phyloP scores from a whole-genome alignment of 495 filamentous ascomycete species.

The Talaromyces thailandensis region DNA sequence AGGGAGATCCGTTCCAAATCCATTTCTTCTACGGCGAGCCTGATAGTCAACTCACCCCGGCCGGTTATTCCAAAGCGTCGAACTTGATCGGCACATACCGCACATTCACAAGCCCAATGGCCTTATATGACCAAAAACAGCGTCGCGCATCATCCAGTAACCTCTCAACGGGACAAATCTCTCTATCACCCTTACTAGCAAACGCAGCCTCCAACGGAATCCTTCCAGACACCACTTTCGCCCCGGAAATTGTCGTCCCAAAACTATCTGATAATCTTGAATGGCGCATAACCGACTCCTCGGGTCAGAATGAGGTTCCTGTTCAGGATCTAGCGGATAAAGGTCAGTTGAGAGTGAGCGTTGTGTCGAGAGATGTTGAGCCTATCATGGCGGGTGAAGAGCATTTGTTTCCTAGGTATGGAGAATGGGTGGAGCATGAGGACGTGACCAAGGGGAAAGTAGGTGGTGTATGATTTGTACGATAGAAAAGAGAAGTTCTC shows the following conservation, averaged over 20 bases:
- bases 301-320: background rate
- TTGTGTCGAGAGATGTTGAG: constrained; percentile 7
- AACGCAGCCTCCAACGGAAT: background rate
- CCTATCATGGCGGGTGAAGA: constrained; percentile 3
- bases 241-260: background rate
- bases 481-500: no score
- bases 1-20: constrained; percentile 6
- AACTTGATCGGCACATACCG: constrained; percentile 8
- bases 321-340: constrained; percentile 1
- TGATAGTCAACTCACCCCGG: background rate
- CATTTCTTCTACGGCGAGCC: constrained; percentile 9
- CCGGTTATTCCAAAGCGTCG: background rate
- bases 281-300: constrained; percentile 6
- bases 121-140: background rate
- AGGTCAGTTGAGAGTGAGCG: background rate
- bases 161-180: constrained; percentile 3
- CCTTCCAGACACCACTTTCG: background rate
- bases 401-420: constrained; percentile 6
- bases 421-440: constrained; percentile 4
- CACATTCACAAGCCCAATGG: constrained; percentile 2
- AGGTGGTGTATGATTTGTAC: background rate
- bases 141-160: background rate
- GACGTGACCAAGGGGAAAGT: constrained; percentile 6
- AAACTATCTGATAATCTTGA: background rate
- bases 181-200: constrained; percentile 1